A percentile compares a stretch with the other conserved stretches of the same genome.
phyloP scores from a whole-genome alignment of 257 asterid genomes.

The Ophiorrhiza pumila region DNA sequence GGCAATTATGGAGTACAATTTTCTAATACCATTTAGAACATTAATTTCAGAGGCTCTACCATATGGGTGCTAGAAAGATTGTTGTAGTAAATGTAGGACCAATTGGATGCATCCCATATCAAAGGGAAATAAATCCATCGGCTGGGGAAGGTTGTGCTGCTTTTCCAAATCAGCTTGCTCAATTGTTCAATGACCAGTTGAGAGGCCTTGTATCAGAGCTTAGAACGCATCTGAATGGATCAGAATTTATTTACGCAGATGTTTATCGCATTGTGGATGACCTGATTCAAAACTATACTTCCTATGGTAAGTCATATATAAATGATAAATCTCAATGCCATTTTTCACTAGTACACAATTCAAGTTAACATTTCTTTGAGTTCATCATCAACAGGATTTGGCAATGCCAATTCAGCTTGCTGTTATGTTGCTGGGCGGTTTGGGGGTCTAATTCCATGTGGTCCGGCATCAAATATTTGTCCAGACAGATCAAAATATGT shows the following conservation, averaged over 20 bases:
- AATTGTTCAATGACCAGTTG: conserved; percentile 48
- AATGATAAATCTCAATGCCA: not conserved
- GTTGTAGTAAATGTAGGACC: conserved; percentile 70
- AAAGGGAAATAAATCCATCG: conserved; percentile 55
- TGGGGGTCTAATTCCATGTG: conserved; percentile 75
- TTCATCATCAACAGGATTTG: conserved; percentile 42
- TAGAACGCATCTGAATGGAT: conserved; percentile 36
- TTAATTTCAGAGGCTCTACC: conserved; percentile 58
- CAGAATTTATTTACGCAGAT: conserved; percentile 61
- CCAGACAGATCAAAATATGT: conserved; percentile 58
- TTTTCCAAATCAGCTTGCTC: conserved; percentile 61
- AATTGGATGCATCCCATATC: conserved; percentile 76
- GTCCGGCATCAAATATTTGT: conserved; percentile 57
- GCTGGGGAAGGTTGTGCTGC: conserved; percentile 48
- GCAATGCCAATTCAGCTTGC: conserved; percentile 55
- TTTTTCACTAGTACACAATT: not conserved
- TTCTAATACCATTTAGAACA: not conserved
- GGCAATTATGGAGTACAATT: not conserved
- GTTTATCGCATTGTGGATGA: conserved; percentile 52
- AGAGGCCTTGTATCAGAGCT: conserved; percentile 44
- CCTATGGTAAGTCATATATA: conserved; percentile 37
- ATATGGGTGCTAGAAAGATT: conserved; percentile 56
- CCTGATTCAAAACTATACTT: conserved; percentile 39
- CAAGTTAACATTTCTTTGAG: not conserved
- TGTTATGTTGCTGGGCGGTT: conserved; percentile 52